Base-by-base conservation (phyloP, 2,329 filamentous ascomycete species). In the Scedosporium minutisporum region DNA sequence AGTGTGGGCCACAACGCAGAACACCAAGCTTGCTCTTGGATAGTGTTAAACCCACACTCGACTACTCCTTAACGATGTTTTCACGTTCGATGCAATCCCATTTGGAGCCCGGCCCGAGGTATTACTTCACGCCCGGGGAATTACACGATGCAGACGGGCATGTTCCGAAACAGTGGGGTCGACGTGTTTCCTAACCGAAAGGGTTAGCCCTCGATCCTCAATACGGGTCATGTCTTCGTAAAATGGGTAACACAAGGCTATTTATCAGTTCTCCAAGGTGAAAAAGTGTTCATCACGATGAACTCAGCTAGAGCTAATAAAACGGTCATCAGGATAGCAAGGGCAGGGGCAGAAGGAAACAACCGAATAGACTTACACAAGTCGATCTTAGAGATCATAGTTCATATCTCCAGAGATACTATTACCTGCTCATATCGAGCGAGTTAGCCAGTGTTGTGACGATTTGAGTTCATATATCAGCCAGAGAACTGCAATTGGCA, bases 181-280 rank as follows among this genome's bases (percentile, higher is more conserved):
- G 33, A 3, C 33, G 10, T 38, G 10, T 38, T 58, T 58, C 23
- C 57, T 42, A 42, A 18, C 4, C 12, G 14, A 42, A 2, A 33
- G 10, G 4, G 29, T 58, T 58, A 58, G 57, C 57, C n/a, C 33
- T 9, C 23, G 3, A 27, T 42, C 33, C 57, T 18, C 21, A 6
- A 42, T 27, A 48, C 4, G 5, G 16, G 27, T 25, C 9, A 5
- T 23, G 44, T 6, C 23, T 29, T 25, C 23, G 5, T 6, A n/a
- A 48, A 25, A 16, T 9, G 4, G 9, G n/a, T 7, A 48, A 48
- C 18, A 7, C 18, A 18, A 21, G 21, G 27, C 60, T 61, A 60
- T 38, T 18, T 66, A 72, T 84, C 82, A 84, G 81, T 84, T 84
- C 82, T 84, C 82, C 82, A 84, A 84, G 81, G 81, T 84, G 82